Percentiles rank a stretch among this genome's conserved stretches.
phyloP scores from a whole-genome alignment of 108 stramenopile genomes.

The Pseudonitzschia multiseries region DNA sequence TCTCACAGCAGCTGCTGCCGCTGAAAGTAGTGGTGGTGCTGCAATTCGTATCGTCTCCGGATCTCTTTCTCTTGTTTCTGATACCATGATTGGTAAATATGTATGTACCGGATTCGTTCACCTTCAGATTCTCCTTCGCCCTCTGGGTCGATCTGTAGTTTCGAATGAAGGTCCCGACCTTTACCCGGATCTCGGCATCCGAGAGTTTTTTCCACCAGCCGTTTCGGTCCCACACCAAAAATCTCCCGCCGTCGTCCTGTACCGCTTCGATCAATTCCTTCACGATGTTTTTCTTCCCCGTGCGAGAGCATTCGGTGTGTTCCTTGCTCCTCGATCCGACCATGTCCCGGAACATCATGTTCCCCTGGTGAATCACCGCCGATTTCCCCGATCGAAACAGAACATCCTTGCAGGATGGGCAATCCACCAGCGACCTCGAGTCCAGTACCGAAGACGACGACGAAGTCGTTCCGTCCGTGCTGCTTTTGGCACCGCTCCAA shows the following conservation, averaged over 20 bases:
- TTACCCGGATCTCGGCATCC: background rate
- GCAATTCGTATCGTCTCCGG: too few relatives aligned
- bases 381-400: background rate
- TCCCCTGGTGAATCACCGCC: background rate
- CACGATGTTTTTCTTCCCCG: background rate
- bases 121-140: background rate
- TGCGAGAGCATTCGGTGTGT: background rate
- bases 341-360: background rate
- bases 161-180: background rate
- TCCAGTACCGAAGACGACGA: background rate
- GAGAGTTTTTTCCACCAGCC: background rate
- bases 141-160: background rate
- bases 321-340: background rate
- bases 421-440: background rate
- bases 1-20: too few relatives aligned
- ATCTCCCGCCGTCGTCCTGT: background rate
- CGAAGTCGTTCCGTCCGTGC: background rate
- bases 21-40: too few relatives aligned
- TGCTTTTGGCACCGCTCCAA: background rate
- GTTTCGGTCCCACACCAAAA: constrained; percentile 3
- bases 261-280: background rate
- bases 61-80: background rate
- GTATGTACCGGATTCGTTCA: background rate
- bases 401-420: background rate
- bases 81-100: background rate